Percentiles rank a stretch among this genome's conserved stretches.
These are phyloP conservation scores for Petunia secreta DNA, from an alignment of 257 asterid species.

Conservation along the genomic window DNA sequence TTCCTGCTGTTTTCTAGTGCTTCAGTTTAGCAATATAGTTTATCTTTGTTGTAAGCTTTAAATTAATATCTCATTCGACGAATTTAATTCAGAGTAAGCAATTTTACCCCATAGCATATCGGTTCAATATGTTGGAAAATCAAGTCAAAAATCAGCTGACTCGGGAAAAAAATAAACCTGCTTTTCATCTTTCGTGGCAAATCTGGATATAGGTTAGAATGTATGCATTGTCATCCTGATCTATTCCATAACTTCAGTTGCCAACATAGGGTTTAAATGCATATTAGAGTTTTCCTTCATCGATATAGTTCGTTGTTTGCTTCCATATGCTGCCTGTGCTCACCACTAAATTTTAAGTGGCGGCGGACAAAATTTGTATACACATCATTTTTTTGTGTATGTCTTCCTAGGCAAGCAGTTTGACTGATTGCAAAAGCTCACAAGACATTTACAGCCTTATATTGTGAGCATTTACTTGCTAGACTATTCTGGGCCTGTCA, in stretches of 20 bases:
- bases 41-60: not conserved
- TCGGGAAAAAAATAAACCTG: not conserved
- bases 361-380: not conserved
- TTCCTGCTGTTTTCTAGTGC: not conserved
- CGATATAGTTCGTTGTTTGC: not conserved
- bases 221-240: constrained; percentile 8
- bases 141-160: constrained; percentile 16
- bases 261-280: constrained; percentile 1
- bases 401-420: not conserved
- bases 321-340: not conserved
- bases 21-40: constrained; percentile 10
- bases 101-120: not conserved
- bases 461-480: constrained; percentile 22
- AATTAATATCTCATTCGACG: not conserved
- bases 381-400: not conserved
- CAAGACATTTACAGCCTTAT: not conserved
- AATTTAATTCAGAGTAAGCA: not conserved
- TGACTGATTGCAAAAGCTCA: not conserved
- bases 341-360: not conserved
- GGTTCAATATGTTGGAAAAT: not conserved
- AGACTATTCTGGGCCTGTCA: not conserved
- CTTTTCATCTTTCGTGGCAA: constrained; percentile 1
- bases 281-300: not conserved
- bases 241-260: not conserved
- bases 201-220: not conserved